Base-by-base conservation (phyloP, 2,329 filamentous ascomycete genomes). In the Aspergillus versicolor region DNA sequence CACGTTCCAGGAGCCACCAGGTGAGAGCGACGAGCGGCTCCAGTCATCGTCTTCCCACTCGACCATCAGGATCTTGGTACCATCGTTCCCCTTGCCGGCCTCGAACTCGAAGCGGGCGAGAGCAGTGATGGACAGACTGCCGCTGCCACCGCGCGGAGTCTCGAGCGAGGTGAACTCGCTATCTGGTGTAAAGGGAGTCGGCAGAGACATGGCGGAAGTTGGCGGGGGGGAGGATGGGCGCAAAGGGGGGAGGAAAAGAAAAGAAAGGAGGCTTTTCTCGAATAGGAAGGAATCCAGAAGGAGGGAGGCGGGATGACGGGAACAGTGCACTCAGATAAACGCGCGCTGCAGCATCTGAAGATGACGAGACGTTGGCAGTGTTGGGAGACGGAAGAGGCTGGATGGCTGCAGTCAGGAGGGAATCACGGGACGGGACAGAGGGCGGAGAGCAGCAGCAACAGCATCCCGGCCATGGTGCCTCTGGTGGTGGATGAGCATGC, bases 41-140 rank as follows among this genome's bases (percentile, higher is more conserved):
- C 77, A 73, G 58, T 81, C 77, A 63, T 83, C 82, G 52, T 88
- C 84, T 70, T 90, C 86, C 92, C 92, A 96, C 73, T 96, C 91
- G 40, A 96, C 88, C 91, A 96, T 94, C 65, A 96, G 79, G 61
- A 96, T 88, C 78, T 96, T 96, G 61, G 91, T 95, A 41, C 91
- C 91, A 63, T 92, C 88, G 67, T 91, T 90, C 49, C 86, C 88
- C 71, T 84, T 84, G 37, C 87, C 88, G 0, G 84, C 81, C 74
- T 92, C 89, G 70, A 96, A 95, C 72, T 96, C 92, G 75, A 95
- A 96, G 58, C 92, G 87, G 45, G 91, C 88, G 45, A 91, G 80
- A n/a, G 88, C 88, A 56, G 82, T 83, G 46, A 79, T 73, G 0
- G 74, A 75, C 68, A 80, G 68, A 13, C 65, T 61, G 21, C 53